A percentile compares a stretch with the other conserved stretches of the same genome.
Evolutionary conservation across 768 basidiomycete species (phyloP).

Genomic region (Mrakia gelida): DNA sequence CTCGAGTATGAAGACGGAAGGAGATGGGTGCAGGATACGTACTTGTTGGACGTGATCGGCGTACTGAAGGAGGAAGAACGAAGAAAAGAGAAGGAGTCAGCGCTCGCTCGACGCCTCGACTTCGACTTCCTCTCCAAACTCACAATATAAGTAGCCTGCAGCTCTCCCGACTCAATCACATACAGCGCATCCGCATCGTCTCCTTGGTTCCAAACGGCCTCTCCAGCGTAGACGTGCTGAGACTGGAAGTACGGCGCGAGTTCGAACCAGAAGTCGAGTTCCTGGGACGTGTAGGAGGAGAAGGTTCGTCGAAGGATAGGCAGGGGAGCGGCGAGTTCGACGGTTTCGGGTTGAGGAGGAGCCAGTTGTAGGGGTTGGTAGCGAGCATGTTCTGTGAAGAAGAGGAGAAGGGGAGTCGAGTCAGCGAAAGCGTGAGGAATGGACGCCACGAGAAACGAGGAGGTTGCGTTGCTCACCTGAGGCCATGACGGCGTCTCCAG

Average conservation of each 20-base stretch:
- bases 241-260: slow-evolving; percentile 70
- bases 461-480: not conserved
- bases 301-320: slow-evolving; percentile 75
- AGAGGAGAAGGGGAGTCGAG: not conserved
- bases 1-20: too few relatives aligned
- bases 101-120: not conserved
- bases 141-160: slow-evolving; percentile 67
- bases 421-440: slow-evolving; percentile 26
- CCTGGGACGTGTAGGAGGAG: slow-evolving; percentile 58
- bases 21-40: too few relatives aligned
- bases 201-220: slow-evolving; percentile 70
- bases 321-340: slow-evolving; percentile 39
- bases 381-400: slow-evolving; percentile 26
- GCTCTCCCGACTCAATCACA: slow-evolving; percentile 78
- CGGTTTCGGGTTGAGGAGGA: not conserved
- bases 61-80: not conserved
- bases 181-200: slow-evolving; percentile 78
- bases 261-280: slow-evolving; percentile 57
- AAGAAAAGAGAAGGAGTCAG: not conserved
- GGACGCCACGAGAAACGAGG: not conserved
- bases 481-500: slow-evolving; percentile 62
- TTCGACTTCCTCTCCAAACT: not conserved
- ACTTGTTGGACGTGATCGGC: slow-evolving; percentile 13
- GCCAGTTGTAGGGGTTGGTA: slow-evolving; percentile 54
- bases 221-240: slow-evolving; percentile 55